Evolutionary conservation across 2,329 filamentous ascomycete species (phyloP).

Genomic region (Penicillium capsulatum): DNA sequence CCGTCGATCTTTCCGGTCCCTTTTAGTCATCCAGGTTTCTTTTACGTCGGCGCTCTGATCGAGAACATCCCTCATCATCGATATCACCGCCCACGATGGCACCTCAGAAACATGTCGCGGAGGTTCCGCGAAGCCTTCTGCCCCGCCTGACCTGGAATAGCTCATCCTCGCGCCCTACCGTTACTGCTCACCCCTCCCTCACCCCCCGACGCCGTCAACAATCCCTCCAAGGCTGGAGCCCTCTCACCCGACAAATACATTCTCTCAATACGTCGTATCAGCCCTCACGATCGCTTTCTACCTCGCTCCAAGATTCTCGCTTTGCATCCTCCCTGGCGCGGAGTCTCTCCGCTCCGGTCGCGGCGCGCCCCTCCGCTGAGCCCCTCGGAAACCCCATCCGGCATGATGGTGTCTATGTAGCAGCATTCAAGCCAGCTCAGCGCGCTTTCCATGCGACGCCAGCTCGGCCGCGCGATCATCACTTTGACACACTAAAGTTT

Average conservation of each 20-base stretch:
- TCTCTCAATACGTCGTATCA: slow-evolving; percentile 10
- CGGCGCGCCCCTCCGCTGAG: slow-evolving; percentile 16
- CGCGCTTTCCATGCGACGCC: slow-evolving; percentile 62
- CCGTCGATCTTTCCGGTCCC: slow-evolving; percentile 14
- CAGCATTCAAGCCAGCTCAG: slow-evolving; percentile 39
- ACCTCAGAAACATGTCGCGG: slow-evolving; percentile 39
- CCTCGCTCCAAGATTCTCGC: slow-evolving; percentile 12
- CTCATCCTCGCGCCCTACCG: slow-evolving; percentile 30
- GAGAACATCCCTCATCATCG: not conserved
- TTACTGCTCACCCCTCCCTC: slow-evolving; percentile 25
- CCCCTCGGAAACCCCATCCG: slow-evolving; percentile 34
- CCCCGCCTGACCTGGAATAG: slow-evolving; percentile 43
- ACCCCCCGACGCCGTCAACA: slow-evolving; percentile 24
- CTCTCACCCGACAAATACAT: slow-evolving; percentile 21
- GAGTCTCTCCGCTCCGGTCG: slow-evolving; percentile 14
- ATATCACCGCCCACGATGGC: slow-evolving; percentile 33
- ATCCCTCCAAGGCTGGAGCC: slow-evolving; percentile 21
- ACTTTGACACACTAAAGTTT: slow-evolving; percentile 98
- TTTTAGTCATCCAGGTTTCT: slow-evolving; percentile 13
- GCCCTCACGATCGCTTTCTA: slow-evolving; percentile 12
- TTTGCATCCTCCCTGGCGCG: slow-evolving; percentile 20
- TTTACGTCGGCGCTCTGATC: slow-evolving; percentile 5
- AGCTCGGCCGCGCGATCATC: slow-evolving; percentile 67
- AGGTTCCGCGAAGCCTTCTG: slow-evolving; percentile 43
- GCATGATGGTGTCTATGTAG: slow-evolving; percentile 48